Conservation (phyloP, 2,329 filamentous ascomycete genomes). For the Torrubiella hemipterigena region DNA sequence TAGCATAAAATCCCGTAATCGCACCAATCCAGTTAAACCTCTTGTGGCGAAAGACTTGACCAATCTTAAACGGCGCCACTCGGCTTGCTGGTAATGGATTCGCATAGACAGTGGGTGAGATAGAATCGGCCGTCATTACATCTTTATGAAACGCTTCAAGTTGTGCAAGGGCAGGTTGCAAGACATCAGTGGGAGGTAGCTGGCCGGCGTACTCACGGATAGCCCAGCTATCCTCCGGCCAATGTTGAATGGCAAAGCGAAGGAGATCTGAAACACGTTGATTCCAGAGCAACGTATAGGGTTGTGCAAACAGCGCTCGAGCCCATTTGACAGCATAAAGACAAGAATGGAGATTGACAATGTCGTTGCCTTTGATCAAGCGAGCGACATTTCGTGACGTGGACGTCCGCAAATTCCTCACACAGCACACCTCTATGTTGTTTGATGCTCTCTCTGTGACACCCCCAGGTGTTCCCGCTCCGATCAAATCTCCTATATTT, state of each 20-base stretch:
- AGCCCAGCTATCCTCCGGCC: slow-evolving; percentile 57
- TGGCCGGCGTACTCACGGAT: slow-evolving; percentile 54
- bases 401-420: slow-evolving; percentile 15
- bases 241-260: slow-evolving; percentile 13
- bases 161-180: neutral
- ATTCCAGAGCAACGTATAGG: slow-evolving; percentile 38
- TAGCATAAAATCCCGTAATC: slow-evolving; percentile 56
- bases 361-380: slow-evolving; percentile 21
- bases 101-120: slow-evolving; percentile 24
- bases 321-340: slow-evolving; percentile 69
- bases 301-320: slow-evolving; percentile 40
- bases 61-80: slow-evolving; percentile 47
- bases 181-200: slow-evolving; percentile 36
- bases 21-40: slow-evolving; percentile 71
- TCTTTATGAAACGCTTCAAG: slow-evolving; percentile 14
- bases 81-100: slow-evolving; percentile 11
- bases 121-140: slow-evolving; percentile 23
- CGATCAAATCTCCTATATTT: slow-evolving; percentile 40
- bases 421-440: slow-evolving; percentile 53
- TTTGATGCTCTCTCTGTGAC: slow-evolving; percentile 61
- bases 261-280: slow-evolving; percentile 54
- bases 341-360: slow-evolving; percentile 39
- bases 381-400: slow-evolving; percentile 16
- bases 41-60: slow-evolving; percentile 73
- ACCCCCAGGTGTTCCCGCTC: slow-evolving; percentile 49